Base-by-base conservation (phyloP, 2,329 filamentous ascomycete species). In the Elsinoe australis region DNA sequence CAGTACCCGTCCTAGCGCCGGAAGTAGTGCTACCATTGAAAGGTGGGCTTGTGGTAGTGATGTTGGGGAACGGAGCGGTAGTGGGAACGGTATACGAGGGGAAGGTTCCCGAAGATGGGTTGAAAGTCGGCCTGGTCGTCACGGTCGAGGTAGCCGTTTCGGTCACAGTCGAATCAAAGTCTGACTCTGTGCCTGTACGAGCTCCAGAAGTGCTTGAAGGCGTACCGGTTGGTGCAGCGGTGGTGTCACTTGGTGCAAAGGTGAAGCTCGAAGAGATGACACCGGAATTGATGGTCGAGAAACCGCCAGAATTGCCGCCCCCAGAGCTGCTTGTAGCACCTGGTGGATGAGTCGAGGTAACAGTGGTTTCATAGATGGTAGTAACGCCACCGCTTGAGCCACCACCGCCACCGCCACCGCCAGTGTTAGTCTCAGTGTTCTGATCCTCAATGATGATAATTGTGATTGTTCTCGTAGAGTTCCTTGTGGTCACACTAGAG, bases 381-480 rank as follows among this genome's bases (percentile, higher is more conserved):
- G 39, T 44, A 9, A 29, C 39, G 4, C 39, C 39, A 6, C 26
- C 39, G 12, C 21, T 14, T 22, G 12, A 12, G 17, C 36, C 36
- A 31, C 24, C 14, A 17, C 33, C 18, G 14, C 33, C 39, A 21
- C 39, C 28, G 7, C 21, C 24, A 32, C 9, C n/a, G n/a, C 17
- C 21, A 44, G 39, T 14, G 26, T 17, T 19, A 17, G 10, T 48
- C 31, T 34, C 44, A 18, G n/a, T n/a, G n/a, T n/a, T n/a, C n/a
- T n/a, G n/a, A 15, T 32, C 24, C 15, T 34, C 44, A 15, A 28
- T 36, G 44, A 47, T 36, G 9, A 35, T 51, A 14, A 35, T 48
- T 28, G 36, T 52, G 26, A 50, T 48, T 21, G 49, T 22, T 6
- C 42, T 28, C 15, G 41, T 49, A 21, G 21, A 35, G 22, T 34